Base-by-base conservation (phyloP, 345 rosid species). In the Corchorus capsularis region DNA sequence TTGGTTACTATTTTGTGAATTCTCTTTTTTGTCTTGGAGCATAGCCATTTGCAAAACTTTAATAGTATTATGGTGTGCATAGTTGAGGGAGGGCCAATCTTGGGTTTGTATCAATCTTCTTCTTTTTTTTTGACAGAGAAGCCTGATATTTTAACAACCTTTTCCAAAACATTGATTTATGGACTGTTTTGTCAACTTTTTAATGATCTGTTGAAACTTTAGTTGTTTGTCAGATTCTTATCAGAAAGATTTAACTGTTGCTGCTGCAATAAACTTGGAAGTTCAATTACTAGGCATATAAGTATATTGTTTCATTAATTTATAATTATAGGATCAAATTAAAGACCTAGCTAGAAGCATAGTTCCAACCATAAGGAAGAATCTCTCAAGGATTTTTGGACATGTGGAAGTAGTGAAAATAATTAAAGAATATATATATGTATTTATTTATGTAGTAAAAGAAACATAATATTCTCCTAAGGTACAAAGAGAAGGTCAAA, bases 351-450 rank as follows among this genome's bases (percentile, higher is more conserved):
- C 39, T 7, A 63, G 16, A 16, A 8, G 2, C 39, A 11, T 11
- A 64, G 69, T 19, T 64, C 52, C 69, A 41, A 43, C 6, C 11
- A 10, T n/a, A 41, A n/a, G 69, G 69, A 64, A 41, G 69, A 64
- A 64, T 64, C 50, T 63, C 8, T 3, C 13, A 63, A 63, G 12
- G 4, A 61, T 61, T 61, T 32, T 14, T 32, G 41, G n/a, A 34
- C 65, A 34, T 34, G 35, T 11, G 37, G 63, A 16, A 62, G 47
- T 27, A 62, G 47, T 27, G 27, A 57, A 57, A 63, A 41, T 4
- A 14, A 14, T 27, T 37, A 12, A 61, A 61, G 6, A 32, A 61
- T 12, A 6, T 27, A 27, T 27, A 27, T 27, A 27, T 27, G 27
- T 27, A 27, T 27, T 27, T 27, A 27, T 27, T 27, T 27, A 27